Base-by-base conservation (phyloP, 495 filamentous ascomycete species). In the Emericellopsis terricola region DNA sequence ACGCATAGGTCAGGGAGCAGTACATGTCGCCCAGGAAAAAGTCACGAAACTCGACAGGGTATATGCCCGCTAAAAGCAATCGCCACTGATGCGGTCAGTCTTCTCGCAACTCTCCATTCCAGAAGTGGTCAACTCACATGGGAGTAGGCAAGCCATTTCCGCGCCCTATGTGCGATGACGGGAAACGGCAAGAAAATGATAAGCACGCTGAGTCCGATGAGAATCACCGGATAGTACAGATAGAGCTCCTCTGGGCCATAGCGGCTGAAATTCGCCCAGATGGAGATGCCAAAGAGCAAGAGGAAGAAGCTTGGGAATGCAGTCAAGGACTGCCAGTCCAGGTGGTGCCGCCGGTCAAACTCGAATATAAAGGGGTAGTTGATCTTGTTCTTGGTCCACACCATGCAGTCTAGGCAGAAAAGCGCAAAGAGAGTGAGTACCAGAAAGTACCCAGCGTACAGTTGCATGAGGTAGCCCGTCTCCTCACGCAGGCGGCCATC, bases 1-100 rank as follows among this genome's bases (percentile, higher is more conserved):
- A 78, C 19, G 76, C 64, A 53, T 97, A 96, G 6, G 84, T 89
- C 34, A 85, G 68, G 4, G 89, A 96, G 50, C 89, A 96, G 48
- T 82, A 92, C 67, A 96, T 94, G 49, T 97, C 89, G 11, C 89
- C 89, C 0, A 96, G 65, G 52, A 93, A 97, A 58, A 97, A 96
- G 50, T 97, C 89, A 38, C 84, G 72, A 48, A 96, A 97, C 50
- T 94, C 89, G 14, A 97, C 89, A 8, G 80, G 84, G 51, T 85
- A 94, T 8, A 89, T 44, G 10, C 89, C 89, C 13, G 89, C 79
- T 15, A 83, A 64, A 30, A 91, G 56, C 17, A 96, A 57, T 39
- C 89, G 78, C 62, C 76, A 91, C 83, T 93, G 36, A 2, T 11
- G 1, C 1, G 33, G 14, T 32, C 21, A 38, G 20, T 28, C 20